phyloP scores from a whole-genome alignment of 805 yeast genomes.

The Candida saitoana region DNA sequence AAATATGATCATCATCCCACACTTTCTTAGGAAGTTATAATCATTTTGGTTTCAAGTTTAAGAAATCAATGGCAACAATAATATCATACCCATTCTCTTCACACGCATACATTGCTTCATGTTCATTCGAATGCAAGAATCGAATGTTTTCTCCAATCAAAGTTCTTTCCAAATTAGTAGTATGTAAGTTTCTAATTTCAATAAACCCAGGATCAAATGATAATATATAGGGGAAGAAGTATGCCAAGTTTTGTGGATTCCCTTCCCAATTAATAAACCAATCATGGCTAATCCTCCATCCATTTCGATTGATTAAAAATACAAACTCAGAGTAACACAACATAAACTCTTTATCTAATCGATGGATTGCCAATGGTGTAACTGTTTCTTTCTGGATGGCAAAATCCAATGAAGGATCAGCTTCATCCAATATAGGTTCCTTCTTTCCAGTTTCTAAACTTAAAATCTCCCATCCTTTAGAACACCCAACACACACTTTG shows the following conservation, averaged over 20 bases:
- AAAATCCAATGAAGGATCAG: conserved; percentile 94
- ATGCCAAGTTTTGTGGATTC: conserved; percentile 83
- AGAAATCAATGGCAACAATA: conserved; percentile 87
- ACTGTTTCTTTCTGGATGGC: conserved; percentile 74
- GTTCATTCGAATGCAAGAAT: conserved; percentile 82
- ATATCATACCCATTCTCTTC: conserved; percentile 90
- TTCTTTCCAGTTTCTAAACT: conserved; percentile 78
- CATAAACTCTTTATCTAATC: conserved; percentile 83
- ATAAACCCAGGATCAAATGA: conserved; percentile 89
- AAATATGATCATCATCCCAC: background rate
- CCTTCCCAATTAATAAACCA: conserved; percentile 98
- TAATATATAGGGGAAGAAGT: conserved; percentile 88
- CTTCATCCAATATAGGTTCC: conserved; percentile 93
- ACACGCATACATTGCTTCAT: conserved; percentile 88
- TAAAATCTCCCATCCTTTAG: conserved; percentile 93
- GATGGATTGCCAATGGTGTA: conserved; percentile 87
- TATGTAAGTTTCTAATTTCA: conserved; percentile 88
- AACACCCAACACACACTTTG: conserved; percentile 89
- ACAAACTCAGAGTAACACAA: conserved; percentile 90
- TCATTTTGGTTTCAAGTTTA: conserved; percentile 50
- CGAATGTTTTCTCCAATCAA: conserved; percentile 90
- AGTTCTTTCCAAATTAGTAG: conserved; percentile 81
- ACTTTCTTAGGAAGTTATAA: background rate
- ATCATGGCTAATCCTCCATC: conserved; percentile 92
- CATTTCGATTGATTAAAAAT: conserved; percentile 88